phyloP scores from a whole-genome alignment of 441 rosid genomes.

The Cnidoscolus chayamansa region DNA sequence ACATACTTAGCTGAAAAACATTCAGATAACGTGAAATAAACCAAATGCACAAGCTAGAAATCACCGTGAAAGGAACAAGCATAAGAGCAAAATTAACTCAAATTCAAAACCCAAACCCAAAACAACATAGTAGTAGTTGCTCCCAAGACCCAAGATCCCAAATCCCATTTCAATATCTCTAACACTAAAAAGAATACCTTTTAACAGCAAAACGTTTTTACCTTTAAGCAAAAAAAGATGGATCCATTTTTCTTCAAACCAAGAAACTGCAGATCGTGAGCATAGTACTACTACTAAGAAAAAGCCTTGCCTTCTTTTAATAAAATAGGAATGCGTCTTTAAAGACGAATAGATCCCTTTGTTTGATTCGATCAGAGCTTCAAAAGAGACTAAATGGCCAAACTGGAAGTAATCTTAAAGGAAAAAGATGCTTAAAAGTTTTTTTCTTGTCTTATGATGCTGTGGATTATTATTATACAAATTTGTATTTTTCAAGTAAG shows the following conservation, averaged over 20 bases:
- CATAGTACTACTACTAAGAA: background rate
- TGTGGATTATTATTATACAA: no score
- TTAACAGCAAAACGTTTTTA: background rate
- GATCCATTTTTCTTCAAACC: slow-evolving; percentile 18
- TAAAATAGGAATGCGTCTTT: background rate
- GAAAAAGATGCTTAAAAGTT: background rate
- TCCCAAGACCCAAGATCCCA: background rate
- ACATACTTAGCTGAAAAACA: slow-evolving; percentile 11
- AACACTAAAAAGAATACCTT: background rate
- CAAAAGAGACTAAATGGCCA: slow-evolving; percentile 2
- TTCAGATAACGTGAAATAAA: background rate
- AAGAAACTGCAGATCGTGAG: slow-evolving; percentile 13
- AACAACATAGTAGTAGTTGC: background rate
- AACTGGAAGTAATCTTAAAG: slow-evolving; percentile 6
- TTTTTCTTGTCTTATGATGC: no score
- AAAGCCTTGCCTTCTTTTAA: slow-evolving; percentile 21
- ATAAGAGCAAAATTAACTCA: background rate
- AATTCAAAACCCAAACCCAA: background rate
- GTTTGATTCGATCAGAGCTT: slow-evolving; percentile 13
- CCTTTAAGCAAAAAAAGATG: slow-evolving; percentile 24
- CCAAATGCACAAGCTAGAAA: background rate
- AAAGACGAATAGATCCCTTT: slow-evolving; percentile 18
- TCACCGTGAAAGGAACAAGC: background rate
- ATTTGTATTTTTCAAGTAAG: no score
- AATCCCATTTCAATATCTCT: background rate